Evolutionary conservation across 2,329 filamentous ascomycete species (phyloP).

Genomic region (Fusarium sp.): DNA sequence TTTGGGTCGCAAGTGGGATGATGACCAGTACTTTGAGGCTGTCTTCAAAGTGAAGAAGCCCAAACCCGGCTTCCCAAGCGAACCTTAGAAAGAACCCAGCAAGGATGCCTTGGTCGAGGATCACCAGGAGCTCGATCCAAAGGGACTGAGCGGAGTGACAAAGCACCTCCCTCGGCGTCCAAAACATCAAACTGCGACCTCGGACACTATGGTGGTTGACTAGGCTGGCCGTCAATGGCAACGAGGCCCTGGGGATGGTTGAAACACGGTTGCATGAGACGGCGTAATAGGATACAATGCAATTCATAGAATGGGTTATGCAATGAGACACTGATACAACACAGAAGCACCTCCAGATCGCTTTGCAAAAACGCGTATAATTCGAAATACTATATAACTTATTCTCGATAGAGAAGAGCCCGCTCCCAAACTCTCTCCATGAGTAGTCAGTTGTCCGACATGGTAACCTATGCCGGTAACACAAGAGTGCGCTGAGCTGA

Average conservation of each 20-base stretch:
- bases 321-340: constrained; percentile 2
- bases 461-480: constrained; percentile 28
- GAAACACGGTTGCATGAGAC: constrained; percentile 34
- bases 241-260: not conserved
- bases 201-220: constrained; percentile 31
- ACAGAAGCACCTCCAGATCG: not conserved
- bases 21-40: constrained; percentile 58
- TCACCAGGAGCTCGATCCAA: constrained; percentile 22
- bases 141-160: constrained; percentile 41
- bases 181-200: constrained; percentile 40
- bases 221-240: not conserved
- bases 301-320: constrained; percentile 10
- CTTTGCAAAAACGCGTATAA: constrained; percentile 36
- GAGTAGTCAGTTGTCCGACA: constrained; percentile 25
- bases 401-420: constrained; percentile 27
- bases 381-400: constrained; percentile 39
- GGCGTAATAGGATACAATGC: constrained; percentile 33
- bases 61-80: constrained; percentile 46
- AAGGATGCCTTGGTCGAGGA: constrained; percentile 32
- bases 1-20: constrained; percentile 57
- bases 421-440: constrained; percentile 27
- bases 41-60: constrained; percentile 58
- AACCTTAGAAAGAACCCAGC: constrained; percentile 46
- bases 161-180: constrained; percentile 44
- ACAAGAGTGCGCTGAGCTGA: constrained; percentile 26